Percentiles rank a stretch among this genome's conserved stretches.
These are phyloP conservation scores for Entelexis paramagnoliae DNA, from an alignment of 1,139 yeast genomes.

Conservation along the genomic window DNA sequence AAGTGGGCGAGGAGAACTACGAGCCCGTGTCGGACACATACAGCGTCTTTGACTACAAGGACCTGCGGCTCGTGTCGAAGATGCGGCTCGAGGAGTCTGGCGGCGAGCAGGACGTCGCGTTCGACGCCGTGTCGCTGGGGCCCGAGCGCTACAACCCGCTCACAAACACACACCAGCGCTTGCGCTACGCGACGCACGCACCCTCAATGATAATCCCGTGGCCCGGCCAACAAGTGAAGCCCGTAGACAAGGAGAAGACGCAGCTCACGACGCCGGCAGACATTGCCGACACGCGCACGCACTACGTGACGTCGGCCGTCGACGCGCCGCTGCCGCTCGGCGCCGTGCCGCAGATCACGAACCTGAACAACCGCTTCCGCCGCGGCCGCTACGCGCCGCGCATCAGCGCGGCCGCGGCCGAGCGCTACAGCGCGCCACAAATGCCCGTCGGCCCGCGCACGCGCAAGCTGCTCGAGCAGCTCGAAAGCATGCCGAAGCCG, in stretches of 20 bases:
- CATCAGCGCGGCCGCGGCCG: constrained; percentile 54
- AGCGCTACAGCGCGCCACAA: constrained; percentile 50
- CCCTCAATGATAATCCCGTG: constrained; percentile 67
- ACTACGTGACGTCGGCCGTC: constrained; percentile 57
- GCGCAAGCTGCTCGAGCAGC: constrained; percentile 42
- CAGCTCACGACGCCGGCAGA: constrained; percentile 45
- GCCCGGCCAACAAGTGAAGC: constrained; percentile 62
- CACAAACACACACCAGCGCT: constrained; percentile 64
- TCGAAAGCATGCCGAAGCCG: constrained; percentile 40
- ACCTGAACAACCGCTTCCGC: constrained; percentile 40
- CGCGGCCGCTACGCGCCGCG: constrained; percentile 36
- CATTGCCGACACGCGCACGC: constrained; percentile 61
- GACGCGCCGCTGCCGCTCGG: constrained; percentile 54
- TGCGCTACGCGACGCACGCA: constrained; percentile 63
- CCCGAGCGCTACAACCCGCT: constrained; percentile 67
- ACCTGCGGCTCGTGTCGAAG: constrained; percentile 69
- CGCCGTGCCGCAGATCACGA: constrained; percentile 61
- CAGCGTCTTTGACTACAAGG: constrained; percentile 49
- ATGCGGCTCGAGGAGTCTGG: constrained; percentile 51
- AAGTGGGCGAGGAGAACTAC: constrained; percentile 41
- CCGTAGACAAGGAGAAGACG: constrained; percentile 27
- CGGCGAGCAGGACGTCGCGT: constrained; percentile 53
- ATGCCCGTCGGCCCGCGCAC: constrained; percentile 53
- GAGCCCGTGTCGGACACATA: constrained; percentile 56
- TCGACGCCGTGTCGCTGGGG: constrained; percentile 57